Evolutionary conservation across 495 filamentous ascomycete species (phyloP), one percentile per base, ranked within the genome.

Genomic region (Annulohypoxylon stygium): DNA sequence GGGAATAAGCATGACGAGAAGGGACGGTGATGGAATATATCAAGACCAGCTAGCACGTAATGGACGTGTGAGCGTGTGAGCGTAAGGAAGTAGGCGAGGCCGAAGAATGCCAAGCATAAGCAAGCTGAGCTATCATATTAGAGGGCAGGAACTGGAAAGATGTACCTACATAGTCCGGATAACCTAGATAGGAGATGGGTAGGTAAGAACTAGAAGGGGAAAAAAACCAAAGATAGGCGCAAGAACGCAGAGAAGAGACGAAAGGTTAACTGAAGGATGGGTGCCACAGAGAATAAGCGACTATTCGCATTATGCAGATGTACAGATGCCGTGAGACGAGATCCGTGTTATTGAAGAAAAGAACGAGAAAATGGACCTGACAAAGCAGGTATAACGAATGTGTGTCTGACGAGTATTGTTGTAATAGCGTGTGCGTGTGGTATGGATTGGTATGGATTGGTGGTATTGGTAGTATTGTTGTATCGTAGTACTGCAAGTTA

Each of bases 281-380:
- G 73, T 77, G 77, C 77, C 77, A 77, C 77, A 72, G 68, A 73
- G 51, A 65, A 77, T 77, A 79, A 74, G 73, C 72, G 70, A 75
- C 67, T 74, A 75, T 73, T 79, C 72, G 75, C 77, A 79, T 79
- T 69, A 75, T 79, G 75, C 72, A 74, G 73, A 71, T 77, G 77
- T 79, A 72, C 72, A 74, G 73, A 71, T 77, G 77, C 77, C 76
- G 75, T 77, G 70, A 77, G 70, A 77, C 73, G 70, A 74, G 67
- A 71, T 62, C 67, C 65, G 60, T 69, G 61, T 69, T 69, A 53
- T 69, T 57, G 61, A 58, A 45, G 62, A 67, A 62, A 37, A 63
- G 69, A 65, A 73, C 64, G 61, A 36, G 45, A 43, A 64, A 60
- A 51, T 34, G 18, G 34, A 43, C 69, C 69, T 72, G 62, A 57